Percentiles rank a stretch among this genome's conserved stretches.
Evolutionary conservation across 2,329 filamentous ascomycete genomes (phyloP).

Genomic region (Camptophora hylomeconis): DNA sequence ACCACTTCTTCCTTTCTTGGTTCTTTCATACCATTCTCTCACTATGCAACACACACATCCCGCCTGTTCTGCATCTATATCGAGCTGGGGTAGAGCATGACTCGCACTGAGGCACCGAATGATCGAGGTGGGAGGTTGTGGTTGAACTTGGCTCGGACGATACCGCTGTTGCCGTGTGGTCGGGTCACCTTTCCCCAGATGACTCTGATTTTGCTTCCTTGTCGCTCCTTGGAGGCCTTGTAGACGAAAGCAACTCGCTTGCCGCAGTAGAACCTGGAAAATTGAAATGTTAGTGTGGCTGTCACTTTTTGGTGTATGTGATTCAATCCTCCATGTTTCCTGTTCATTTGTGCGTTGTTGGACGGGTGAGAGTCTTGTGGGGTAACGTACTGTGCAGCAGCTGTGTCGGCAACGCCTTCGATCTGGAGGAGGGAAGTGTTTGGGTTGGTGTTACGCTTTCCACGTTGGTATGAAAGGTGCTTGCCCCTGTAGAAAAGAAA

Average conservation of each 20-base stretch:
- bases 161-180: constrained; percentile 94
- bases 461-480: constrained; percentile 95
- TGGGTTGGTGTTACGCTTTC: constrained; percentile 81
- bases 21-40: too few species aligned
- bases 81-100: constrained; percentile 97
- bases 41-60: too few species aligned
- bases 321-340: neutral
- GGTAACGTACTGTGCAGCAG: constrained; percentile 63
- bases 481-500: constrained; percentile 70
- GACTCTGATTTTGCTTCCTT: constrained; percentile 95
- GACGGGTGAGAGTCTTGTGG: constrained; percentile 1
- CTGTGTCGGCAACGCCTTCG: constrained; percentile 86
- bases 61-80: too few species aligned
- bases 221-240: constrained; percentile 85
- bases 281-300: constrained; percentile 4
- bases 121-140: constrained; percentile 91
- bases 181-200: constrained; percentile 99
- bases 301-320: neutral
- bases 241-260: constrained; percentile 99
- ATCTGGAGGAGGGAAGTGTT: constrained; percentile 93
- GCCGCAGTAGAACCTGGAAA: constrained; percentile 73
- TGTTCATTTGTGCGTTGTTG: neutral
- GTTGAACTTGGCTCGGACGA: constrained; percentile 95
- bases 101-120: constrained; percentile 89
- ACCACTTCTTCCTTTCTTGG: too few species aligned